Evolutionary conservation across 306 rosid species (phyloP).

Genomic region (Sechiopsis laciniata): DNA sequence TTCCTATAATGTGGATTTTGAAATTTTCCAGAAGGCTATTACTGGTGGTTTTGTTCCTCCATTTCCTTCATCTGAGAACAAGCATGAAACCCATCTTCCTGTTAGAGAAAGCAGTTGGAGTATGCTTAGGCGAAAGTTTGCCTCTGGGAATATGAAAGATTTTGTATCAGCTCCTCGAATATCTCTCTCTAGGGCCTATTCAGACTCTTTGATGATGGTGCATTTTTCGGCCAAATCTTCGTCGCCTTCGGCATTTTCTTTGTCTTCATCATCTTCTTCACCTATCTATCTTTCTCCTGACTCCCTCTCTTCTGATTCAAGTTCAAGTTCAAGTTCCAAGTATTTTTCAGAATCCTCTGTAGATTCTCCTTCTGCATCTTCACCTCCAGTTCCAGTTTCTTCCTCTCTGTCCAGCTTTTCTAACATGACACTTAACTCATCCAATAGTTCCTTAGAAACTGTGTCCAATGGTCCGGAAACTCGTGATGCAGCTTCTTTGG

Average conservation of each 20-base stretch:
- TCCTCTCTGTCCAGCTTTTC: slow-evolving; percentile 51
- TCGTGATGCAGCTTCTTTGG: slow-evolving; percentile 35
- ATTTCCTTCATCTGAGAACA: slow-evolving; percentile 62
- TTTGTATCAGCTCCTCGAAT: slow-evolving; percentile 61
- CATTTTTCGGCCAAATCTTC: slow-evolving; percentile 46
- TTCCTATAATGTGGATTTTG: slow-evolving; percentile 68
- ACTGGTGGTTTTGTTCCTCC: slow-evolving; percentile 95
- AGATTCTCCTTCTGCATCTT: slow-evolving; percentile 61
- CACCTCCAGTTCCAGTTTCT: slow-evolving; percentile 35
- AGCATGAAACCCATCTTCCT: slow-evolving; percentile 89
- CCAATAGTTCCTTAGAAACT: slow-evolving; percentile 37
- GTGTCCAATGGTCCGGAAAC: slow-evolving; percentile 40
- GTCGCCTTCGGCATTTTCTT: slow-evolving; percentile 46
- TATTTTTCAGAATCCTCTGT: slow-evolving; percentile 55
- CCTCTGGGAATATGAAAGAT: slow-evolving; percentile 60
- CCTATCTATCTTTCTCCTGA: slow-evolving; percentile 73
- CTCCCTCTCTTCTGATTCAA: slow-evolving; percentile 73
- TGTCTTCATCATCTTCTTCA: slow-evolving; percentile 41
- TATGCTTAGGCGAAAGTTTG: slow-evolving; percentile 67
- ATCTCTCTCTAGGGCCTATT: slow-evolving; percentile 67
- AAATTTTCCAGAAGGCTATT: slow-evolving; percentile 77
- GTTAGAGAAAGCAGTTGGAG: slow-evolving; percentile 94
- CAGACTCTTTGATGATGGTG: slow-evolving; percentile 67
- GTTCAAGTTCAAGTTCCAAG: slow-evolving; percentile 59
- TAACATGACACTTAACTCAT: slow-evolving; percentile 42